phyloP scores from a whole-genome alignment of 2,329 filamentous ascomycete genomes.

The Trichoderma koningii region DNA sequence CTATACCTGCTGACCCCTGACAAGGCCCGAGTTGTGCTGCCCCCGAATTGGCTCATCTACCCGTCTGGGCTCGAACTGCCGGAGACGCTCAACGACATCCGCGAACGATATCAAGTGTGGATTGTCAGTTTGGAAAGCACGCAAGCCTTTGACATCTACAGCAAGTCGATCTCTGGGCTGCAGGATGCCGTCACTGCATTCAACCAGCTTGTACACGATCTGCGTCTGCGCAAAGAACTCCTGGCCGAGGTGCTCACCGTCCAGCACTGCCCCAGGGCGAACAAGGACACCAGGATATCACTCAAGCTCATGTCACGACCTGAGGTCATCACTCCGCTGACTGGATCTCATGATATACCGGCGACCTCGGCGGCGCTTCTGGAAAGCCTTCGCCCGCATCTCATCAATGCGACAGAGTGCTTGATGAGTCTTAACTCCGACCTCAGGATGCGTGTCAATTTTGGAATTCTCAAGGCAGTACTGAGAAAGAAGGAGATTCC shows the following conservation, averaged over 20 bases:
- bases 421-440: conserved; percentile 34
- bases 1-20: neutral
- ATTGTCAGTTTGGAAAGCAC: conserved; percentile 33
- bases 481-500: conserved; percentile 34
- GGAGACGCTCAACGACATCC: conserved; percentile 35
- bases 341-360: neutral
- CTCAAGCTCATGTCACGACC: conserved; percentile 36
- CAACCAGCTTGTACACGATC: conserved; percentile 40
- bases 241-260: conserved; percentile 35
- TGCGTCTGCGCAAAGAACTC: conserved; percentile 36
- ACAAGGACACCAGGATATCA: conserved; percentile 29
- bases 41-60: conserved; percentile 34
- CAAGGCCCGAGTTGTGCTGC: conserved; percentile 36
- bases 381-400: conserved; percentile 29
- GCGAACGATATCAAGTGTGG: conserved; percentile 38
- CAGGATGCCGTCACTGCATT: conserved; percentile 36
- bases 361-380: conserved; percentile 25
- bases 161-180: conserved; percentile 33
- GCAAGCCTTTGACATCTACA: conserved; percentile 36
- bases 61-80: conserved; percentile 35
- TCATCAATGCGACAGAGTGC: conserved; percentile 34
- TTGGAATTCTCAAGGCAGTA: conserved; percentile 37
- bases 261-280: conserved; percentile 33
- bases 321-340: neutral
- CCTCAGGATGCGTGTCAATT: conserved; percentile 39